Base-by-base conservation (phyloP, 352 stramenopile genomes). In the Aphanomyces cochlioides region DNA sequence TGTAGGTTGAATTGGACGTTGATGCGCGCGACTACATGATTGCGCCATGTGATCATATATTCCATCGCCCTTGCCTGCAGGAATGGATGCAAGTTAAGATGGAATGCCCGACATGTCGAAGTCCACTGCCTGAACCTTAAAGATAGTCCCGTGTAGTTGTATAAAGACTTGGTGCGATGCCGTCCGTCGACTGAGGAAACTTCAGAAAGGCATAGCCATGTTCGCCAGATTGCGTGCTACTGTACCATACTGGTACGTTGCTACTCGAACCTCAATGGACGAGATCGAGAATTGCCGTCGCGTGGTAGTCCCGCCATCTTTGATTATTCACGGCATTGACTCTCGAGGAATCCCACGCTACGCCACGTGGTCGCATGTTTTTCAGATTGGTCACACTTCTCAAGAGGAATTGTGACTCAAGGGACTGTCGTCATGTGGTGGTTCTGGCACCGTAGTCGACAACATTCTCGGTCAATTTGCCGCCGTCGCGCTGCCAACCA, bases 81-180 rank as follows among this genome's bases (percentile, higher is more conserved):
- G 90, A 96, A 74, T 98, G 95, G 95, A 98, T 98, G 95, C 88
- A 98, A 56, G 90, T 98, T 57, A 98, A 98, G 79, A 98, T 98
- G 93, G 93, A 98, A 78, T 98, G 95, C 79, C 95, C 95, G 63
- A 97, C 95, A 67, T 98, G 95, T 83, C 82, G 95, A 68, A 93
- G 84, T 69, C 84, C 85, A 50, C 79, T 98, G 64, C 93, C 95
- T 34, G 84, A 92, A 79, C 85, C 85, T n/a, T 95, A 67, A 34
- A 12, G 5, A 8, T 63, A 28, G 7, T 17, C 12, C n/a, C 2
- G 43, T 50, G 17, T 50, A 50, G 43, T n/a, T 50, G 43, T 50
- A n/a, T 50, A n/a, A n/a, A n/a, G 10, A n/a, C 17, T 50, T 12
- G 43, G 2, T n/a, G 10, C 10, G 10, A 50, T 12, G 43, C 43